These are phyloP conservation scores for Chytriomyces sp. DNA, from an alignment of 192 early-diverging fungal genomes.

Conservation along the genomic window DNA sequence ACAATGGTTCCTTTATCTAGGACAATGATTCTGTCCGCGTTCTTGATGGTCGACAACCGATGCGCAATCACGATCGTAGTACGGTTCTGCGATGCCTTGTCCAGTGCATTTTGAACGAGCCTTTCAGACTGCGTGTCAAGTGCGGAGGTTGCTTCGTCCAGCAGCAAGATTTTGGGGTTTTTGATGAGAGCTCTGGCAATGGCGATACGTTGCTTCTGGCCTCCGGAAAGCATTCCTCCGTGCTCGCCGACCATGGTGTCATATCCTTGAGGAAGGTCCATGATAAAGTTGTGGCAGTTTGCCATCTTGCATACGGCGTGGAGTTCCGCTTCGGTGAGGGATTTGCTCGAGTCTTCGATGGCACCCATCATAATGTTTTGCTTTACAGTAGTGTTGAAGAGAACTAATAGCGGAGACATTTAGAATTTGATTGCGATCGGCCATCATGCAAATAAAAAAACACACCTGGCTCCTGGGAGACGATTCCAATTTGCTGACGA, in stretches of 20 bases:
- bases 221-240: constrained; percentile 75
- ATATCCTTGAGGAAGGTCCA: constrained; percentile 75
- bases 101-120: constrained; percentile 54
- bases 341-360: constrained; percentile 68
- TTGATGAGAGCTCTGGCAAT: constrained; percentile 92
- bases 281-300: constrained; percentile 78
- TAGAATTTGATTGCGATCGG: constrained; percentile 64
- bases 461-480: constrained; percentile 73
- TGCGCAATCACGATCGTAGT: constrained; percentile 91
- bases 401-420: constrained; percentile 65
- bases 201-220: constrained; percentile 92
- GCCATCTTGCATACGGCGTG: constrained; percentile 60
- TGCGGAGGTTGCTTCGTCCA: constrained; percentile 65
- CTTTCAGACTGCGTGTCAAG: constrained; percentile 59
- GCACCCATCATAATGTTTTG: constrained; percentile 76
- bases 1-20: constrained; percentile 67
- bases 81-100: constrained; percentile 52
- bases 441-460: constrained; percentile 61
- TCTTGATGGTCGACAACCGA: constrained; percentile 82
- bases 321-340: constrained; percentile 58
- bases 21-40: constrained; percentile 83
- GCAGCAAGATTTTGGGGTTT: constrained; percentile 78
- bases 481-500: constrained; percentile 85
- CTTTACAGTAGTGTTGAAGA: constrained; percentile 76
- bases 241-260: constrained; percentile 85